Percentiles rank a stretch among this genome's conserved stretches.
phyloP scores from a whole-genome alignment of 768 basidiomycete species.

The Suillus sp. region DNA sequence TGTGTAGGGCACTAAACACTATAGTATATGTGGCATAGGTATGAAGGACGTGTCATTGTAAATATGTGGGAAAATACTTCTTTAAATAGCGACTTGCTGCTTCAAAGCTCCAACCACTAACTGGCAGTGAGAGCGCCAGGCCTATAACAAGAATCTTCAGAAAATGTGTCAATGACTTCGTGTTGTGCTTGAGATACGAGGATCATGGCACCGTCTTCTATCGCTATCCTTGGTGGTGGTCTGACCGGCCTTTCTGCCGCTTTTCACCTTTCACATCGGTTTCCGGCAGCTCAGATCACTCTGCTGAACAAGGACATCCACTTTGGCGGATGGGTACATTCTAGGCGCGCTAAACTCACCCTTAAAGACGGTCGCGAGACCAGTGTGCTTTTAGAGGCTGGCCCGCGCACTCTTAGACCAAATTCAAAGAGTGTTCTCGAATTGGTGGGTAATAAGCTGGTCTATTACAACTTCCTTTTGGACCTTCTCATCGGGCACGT shows the following conservation, averaged over 20 bases:
- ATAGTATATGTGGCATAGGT: background rate
- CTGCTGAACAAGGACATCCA: constrained; percentile 66
- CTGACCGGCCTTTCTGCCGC: constrained; percentile 81
- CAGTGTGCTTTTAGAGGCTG: constrained; percentile 73
- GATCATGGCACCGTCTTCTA: constrained; percentile 34
- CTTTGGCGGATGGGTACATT: constrained; percentile 87
- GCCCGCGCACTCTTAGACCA: constrained; percentile 85
- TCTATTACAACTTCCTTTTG: constrained; percentile 1
- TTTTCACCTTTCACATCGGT: constrained; percentile 70
- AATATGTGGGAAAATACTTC: constrained; percentile 2
- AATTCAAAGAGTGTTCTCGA: constrained; percentile 74
- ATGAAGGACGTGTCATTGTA: constrained; percentile 1
- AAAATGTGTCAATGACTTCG: background rate
- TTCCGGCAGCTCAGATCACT: constrained; percentile 59
- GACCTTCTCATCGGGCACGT: constrained; percentile 16
- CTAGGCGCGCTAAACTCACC: constrained; percentile 51
- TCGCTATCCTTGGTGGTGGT: constrained; percentile 80
- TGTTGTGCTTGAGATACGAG: background rate
- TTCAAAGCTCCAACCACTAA: too few species aligned
- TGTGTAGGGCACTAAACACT: background rate
- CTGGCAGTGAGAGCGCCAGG: background rate
- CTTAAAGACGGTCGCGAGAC: constrained; percentile 32
- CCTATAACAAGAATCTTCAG: background rate
- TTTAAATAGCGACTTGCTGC: background rate
- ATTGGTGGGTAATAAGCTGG: constrained; percentile 51